phyloP scores from a whole-genome alignment of 192 early-diverging fungal species.

The Podila clonocystis region DNA sequence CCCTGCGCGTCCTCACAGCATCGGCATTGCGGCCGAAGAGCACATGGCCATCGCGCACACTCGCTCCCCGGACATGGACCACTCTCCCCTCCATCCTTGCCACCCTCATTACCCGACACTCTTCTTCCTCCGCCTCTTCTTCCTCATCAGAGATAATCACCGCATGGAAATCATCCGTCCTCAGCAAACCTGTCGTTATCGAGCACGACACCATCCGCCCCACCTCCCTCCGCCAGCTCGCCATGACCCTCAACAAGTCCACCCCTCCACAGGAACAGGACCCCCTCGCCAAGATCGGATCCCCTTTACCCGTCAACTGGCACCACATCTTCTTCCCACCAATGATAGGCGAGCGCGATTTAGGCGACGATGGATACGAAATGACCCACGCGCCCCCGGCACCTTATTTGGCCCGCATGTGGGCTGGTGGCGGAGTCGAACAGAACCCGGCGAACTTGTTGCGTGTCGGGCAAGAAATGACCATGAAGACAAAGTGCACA shows the following conservation, averaged over 20 bases:
- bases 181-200: slow-evolving; percentile 31
- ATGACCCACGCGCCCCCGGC: slow-evolving; percentile 77
- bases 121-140: not conserved
- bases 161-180: slow-evolving; percentile 23
- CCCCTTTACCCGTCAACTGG: slow-evolving; percentile 73
- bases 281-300: slow-evolving; percentile 20
- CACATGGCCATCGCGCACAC: not conserved
- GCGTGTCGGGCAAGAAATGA: slow-evolving; percentile 68
- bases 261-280: not conserved
- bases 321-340: slow-evolving; percentile 87
- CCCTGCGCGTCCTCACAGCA: not conserved
- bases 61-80: slow-evolving; percentile 7
- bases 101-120: not conserved
- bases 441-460: slow-evolving; percentile 69
- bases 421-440: slow-evolving; percentile 83
- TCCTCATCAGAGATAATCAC: slow-evolving; percentile 30
- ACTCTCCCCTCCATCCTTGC: slow-evolving; percentile 2
- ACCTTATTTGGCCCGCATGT: slow-evolving; percentile 83
- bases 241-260: slow-evolving; percentile 37
- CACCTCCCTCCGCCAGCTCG: slow-evolving; percentile 30
- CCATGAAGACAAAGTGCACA: slow-evolving; percentile 66
- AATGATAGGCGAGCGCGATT: slow-evolving; percentile 66
- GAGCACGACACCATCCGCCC: slow-evolving; percentile 46
- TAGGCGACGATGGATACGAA: slow-evolving; percentile 88
- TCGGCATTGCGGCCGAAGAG: not conserved